Evolutionary conservation across 129 eudicot species (phyloP), one percentile per base, ranked within the genome.

Genomic region (Flaveria sonorensis): DNA sequence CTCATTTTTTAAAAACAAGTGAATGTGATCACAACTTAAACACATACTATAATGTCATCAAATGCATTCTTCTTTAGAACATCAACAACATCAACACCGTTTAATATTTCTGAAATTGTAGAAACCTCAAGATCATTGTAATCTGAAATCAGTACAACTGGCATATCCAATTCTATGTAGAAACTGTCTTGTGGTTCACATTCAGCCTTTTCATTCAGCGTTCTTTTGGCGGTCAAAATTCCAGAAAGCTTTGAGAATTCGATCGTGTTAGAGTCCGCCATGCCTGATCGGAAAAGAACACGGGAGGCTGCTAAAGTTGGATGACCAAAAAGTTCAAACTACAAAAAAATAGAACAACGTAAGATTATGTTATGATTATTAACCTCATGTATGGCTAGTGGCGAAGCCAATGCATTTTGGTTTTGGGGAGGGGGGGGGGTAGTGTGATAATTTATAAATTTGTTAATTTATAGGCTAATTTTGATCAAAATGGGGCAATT

Each of bases 321-420:
- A 78, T 90, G 98, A 36, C 98, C 98, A 68, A 96, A 90, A 52
- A 93, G 91, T 59, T 87, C 23, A n/a, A 93, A 96, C 97, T 93
- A 82, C 72, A 75, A 77, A 40, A 68, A 52, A 61, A 26, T 1
- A 62, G 46, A 71, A 42, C 57, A 50, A 60, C 21, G 10, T 79
- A 74, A 75, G 43, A 57, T 57, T 11, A 40, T 45, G 3, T 10
- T 45, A 43, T 10, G 10, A 45, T 45, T 6, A 36, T 36, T 56
- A 62, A 42, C 5, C 40, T 46, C 39, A 13, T 26, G 39, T 23
- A 57, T 30, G 11, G 10, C 10, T 30, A 30, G 6, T 4, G 36
- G 6, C 36, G 6, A 30, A 30, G 36, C 36, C 36, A 30, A 30
- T 30, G 36, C 36, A 26, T n/a, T n/a, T n/a, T n/a, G n/a, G n/a